Conservation (phyloP, 768 basidiomycete genomes). For the Tephrocybe sp. region DNA sequence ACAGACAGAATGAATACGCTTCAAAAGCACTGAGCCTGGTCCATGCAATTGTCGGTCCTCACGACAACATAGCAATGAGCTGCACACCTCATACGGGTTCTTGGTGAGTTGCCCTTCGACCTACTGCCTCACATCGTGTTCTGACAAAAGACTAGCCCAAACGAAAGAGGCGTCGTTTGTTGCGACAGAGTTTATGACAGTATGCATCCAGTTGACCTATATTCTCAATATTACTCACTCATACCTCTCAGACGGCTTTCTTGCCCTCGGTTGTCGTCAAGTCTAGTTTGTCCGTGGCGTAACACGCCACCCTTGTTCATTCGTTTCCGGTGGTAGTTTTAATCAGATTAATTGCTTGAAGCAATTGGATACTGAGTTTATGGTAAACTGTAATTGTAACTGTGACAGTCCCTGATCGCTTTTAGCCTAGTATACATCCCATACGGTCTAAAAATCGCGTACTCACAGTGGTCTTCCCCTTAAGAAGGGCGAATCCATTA, state of each 20-base stretch:
- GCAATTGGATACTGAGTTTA: too few species aligned
- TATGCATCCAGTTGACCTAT: neutral
- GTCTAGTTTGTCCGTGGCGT: neutral
- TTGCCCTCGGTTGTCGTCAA: slow-evolving; percentile 3
- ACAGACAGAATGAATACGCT: neutral
- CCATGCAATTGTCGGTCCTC: neutral
- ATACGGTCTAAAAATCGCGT: too few species aligned
- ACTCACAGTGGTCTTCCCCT: too few species aligned
- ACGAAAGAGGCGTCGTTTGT: slow-evolving; percentile 4
- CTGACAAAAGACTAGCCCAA: neutral
- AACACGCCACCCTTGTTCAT: neutral
- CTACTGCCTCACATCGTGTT: neutral
- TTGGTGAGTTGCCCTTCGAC: neutral
- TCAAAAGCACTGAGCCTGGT: neutral
- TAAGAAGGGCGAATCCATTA: too few species aligned
- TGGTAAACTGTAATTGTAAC: too few species aligned
- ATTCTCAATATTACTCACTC: neutral
- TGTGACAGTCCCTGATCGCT: too few species aligned
- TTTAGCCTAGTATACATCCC: too few species aligned
- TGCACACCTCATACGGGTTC: neutral
- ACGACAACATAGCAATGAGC: neutral
- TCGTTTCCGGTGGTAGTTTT: too few species aligned
- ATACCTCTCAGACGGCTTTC: neutral
- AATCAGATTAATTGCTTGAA: too few species aligned
- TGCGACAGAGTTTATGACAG: slow-evolving; percentile 8